Conservation (phyloP, 345 rosid genomes). For the Brassica nigra region DNA sequence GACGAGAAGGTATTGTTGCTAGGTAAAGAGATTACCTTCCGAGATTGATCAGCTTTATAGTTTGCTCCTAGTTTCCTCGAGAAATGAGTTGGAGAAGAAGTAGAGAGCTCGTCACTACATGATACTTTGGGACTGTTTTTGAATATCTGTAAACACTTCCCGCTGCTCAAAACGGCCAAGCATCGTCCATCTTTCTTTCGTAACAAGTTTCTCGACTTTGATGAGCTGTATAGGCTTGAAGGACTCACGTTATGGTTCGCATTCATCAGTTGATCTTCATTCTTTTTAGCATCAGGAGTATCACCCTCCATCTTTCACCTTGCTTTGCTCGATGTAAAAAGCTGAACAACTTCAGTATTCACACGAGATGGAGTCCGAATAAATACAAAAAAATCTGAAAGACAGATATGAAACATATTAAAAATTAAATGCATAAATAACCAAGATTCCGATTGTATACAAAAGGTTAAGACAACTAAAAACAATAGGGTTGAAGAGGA, state of each 20-base stretch:
- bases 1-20: constrained; percentile 27
- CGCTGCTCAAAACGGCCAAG: constrained; percentile 35
- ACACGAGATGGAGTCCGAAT: background rate
- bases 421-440: background rate
- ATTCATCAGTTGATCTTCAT: constrained; percentile 42
- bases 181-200: constrained; percentile 44
- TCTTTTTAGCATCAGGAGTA: constrained; percentile 40
- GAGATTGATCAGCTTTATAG: background rate
- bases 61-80: background rate
- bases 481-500: background rate
- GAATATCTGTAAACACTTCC: constrained; percentile 49
- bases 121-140: constrained; percentile 51
- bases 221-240: constrained; percentile 21
- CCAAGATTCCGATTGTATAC: background rate
- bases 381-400: background rate
- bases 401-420: background rate
- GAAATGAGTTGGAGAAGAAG: constrained; percentile 50
- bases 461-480: background rate
- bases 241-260: constrained; percentile 24
- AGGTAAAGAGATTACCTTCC: constrained; percentile 4
- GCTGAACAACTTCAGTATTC: background rate
- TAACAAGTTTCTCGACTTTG: constrained; percentile 38
- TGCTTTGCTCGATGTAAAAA: background rate
- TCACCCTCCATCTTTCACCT: constrained; percentile 41
- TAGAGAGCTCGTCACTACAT: constrained; percentile 19